These are phyloP conservation scores for Blakeslea trispora DNA, from an alignment of 371 early-diverging fungal species.

Conservation along the genomic window DNA sequence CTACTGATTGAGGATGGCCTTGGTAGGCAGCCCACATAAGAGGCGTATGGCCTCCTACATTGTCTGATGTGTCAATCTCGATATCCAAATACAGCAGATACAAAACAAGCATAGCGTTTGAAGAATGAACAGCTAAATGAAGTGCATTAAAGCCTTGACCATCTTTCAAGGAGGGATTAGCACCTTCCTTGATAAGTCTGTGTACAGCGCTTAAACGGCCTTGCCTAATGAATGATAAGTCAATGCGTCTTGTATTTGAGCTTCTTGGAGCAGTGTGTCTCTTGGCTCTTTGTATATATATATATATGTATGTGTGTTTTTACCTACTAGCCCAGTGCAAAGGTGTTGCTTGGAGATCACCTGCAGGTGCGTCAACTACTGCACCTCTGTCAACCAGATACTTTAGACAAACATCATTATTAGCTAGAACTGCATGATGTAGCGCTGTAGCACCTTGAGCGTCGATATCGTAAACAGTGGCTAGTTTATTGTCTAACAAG, in stretches of 20 bases:
- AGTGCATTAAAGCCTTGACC: conserved; percentile 89
- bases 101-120: conserved; percentile 72
- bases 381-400: conserved; percentile 84
- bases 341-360: conserved; percentile 82
- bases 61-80: conserved; percentile 75
- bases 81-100: conserved; percentile 70
- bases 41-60: conserved; percentile 78
- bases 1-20: conserved; percentile 70
- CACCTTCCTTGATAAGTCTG: conserved; percentile 76
- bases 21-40: conserved; percentile 96
- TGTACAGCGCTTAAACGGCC: conserved; percentile 76
- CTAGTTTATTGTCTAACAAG: conserved; percentile 54
- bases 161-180: conserved; percentile 73
- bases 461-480: conserved; percentile 58
- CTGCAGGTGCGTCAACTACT: conserved; percentile 72
- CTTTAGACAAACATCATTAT: conserved; percentile 71
- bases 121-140: conserved; percentile 92
- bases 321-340: conserved; percentile 88
- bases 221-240: conserved; percentile 41
- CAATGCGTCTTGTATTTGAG: not conserved
- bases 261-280: too few relatives aligned
- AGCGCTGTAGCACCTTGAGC: conserved; percentile 69
- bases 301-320: not conserved
- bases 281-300: too few relatives aligned
- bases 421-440: conserved; percentile 83